Conservation (phyloP, 192 early-diverging fungal species). For the Podila minutissima region DNA sequence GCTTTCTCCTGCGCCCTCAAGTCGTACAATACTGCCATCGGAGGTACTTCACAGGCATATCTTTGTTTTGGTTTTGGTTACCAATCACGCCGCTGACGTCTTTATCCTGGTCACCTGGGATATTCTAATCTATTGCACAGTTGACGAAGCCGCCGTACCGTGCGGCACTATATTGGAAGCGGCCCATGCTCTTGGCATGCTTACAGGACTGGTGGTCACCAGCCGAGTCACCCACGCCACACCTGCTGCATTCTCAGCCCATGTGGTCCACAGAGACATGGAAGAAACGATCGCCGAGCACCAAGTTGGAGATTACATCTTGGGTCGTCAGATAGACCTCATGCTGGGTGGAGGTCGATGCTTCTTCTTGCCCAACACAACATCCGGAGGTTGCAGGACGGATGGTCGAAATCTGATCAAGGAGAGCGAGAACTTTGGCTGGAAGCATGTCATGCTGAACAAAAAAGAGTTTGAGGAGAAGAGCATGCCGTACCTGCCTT, state of each 20-base stretch:
- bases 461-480: constrained; percentile 70
- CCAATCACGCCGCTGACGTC: background rate
- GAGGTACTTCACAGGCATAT: constrained; percentile 54
- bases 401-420: constrained; percentile 78
- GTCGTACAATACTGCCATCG: constrained; percentile 95
- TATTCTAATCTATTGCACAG: constrained; percentile 16
- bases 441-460: constrained; percentile 62
- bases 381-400: constrained; percentile 73
- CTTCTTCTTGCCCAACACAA: constrained; percentile 82
- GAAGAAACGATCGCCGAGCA: constrained; percentile 90
- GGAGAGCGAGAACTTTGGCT: constrained; percentile 67
- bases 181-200: constrained; percentile 82
- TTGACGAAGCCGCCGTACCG: constrained; percentile 69
- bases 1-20: constrained; percentile 93
- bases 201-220: constrained; percentile 93
- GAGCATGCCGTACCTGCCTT: constrained; percentile 11
- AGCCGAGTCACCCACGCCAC: constrained; percentile 96
- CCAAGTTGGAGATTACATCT: constrained; percentile 89
- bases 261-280: constrained; percentile 81
- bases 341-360: constrained; percentile 94
- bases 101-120: too few species aligned
- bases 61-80: background rate
- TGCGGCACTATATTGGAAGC: constrained; percentile 97
- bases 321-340: constrained; percentile 85
- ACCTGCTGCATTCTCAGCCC: constrained; percentile 83